A percentile compares a stretch with the other conserved stretches of the same genome.
Conservation (phyloP, 495 filamentous ascomycete genomes). For the Penicillium cosmopolitanum region DNA sequence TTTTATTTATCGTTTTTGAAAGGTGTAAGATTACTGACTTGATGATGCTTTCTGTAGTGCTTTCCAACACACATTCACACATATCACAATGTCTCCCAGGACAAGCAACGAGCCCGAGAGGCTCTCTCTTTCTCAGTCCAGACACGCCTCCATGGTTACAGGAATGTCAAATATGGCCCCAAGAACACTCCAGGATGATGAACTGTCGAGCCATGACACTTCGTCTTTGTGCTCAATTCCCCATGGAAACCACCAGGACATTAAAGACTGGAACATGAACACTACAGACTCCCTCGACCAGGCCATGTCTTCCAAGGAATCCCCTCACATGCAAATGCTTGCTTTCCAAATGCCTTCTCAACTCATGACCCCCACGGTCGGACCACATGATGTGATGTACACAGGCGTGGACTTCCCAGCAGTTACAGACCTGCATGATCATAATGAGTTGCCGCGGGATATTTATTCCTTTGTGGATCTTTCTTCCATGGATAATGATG, state of each 20-base stretch:
- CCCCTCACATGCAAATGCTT: slow-evolving; percentile 52
- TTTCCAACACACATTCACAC: slow-evolving; percentile 22
- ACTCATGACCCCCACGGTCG: slow-evolving; percentile 46
- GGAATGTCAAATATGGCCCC: slow-evolving; percentile 47
- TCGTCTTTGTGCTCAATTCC: slow-evolving; percentile 48
- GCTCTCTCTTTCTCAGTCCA: slow-evolving; percentile 43
- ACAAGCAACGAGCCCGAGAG: slow-evolving; percentile 42
- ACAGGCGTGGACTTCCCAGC: slow-evolving; percentile 47
- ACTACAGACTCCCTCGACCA: slow-evolving; percentile 45
- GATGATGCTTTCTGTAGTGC: slow-evolving; percentile 32
- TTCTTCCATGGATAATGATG: slow-evolving; percentile 51
- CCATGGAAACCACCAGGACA: slow-evolving; percentile 42
- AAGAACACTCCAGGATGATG: slow-evolving; percentile 52
- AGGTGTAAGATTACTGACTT: slow-evolving; percentile 42
- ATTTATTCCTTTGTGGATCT: slow-evolving; percentile 50
- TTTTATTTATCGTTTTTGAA: slow-evolving; percentile 18
- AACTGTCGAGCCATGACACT: slow-evolving; percentile 50
- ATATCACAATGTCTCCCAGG: slow-evolving; percentile 42
- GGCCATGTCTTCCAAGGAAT: slow-evolving; percentile 44
- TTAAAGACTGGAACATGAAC: slow-evolving; percentile 47
- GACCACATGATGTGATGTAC: slow-evolving; percentile 52
- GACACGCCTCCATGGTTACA: slow-evolving; percentile 42
- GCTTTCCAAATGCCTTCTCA: slow-evolving; percentile 52
- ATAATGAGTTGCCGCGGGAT: slow-evolving; percentile 44
- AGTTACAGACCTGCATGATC: slow-evolving; percentile 44